These are phyloP conservation scores for Lindgomyces ingoldianus DNA, from an alignment of 495 filamentous ascomycete genomes.

Conservation along the genomic window DNA sequence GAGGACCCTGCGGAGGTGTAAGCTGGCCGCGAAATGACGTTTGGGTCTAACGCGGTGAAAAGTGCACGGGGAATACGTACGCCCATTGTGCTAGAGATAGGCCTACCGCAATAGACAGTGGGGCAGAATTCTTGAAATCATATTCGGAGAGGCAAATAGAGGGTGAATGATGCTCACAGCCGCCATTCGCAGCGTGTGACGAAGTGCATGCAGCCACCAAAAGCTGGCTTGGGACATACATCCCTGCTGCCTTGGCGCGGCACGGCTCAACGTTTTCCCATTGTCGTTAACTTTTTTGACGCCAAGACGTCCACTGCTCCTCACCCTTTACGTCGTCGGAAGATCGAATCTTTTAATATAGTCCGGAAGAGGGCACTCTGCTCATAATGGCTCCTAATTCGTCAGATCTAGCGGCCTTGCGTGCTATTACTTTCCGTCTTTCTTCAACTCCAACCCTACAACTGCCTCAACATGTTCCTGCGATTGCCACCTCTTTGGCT, in stretches of 20 bases:
- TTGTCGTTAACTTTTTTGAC: slow-evolving; percentile 12
- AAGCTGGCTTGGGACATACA: neutral
- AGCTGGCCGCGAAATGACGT: slow-evolving; percentile 35
- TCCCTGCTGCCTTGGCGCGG: slow-evolving; percentile 9
- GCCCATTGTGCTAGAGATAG: slow-evolving; percentile 31
- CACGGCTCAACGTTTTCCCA: slow-evolving; percentile 7
- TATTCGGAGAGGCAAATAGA: slow-evolving; percentile 19
- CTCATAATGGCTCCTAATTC: slow-evolving; percentile 10
- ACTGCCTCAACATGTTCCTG: slow-evolving; percentile 40
- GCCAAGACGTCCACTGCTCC: neutral
- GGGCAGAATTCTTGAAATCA: slow-evolving; percentile 10
- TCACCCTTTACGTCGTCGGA: neutral
- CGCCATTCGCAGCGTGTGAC: neutral
- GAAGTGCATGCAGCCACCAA: neutral
- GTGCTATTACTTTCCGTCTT: slow-evolving; percentile 42
- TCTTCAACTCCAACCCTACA: slow-evolving; percentile 40
- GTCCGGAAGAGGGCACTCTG: neutral
- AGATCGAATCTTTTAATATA: neutral
- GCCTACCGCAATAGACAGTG: slow-evolving; percentile 22
- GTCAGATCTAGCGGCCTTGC: slow-evolving; percentile 31
- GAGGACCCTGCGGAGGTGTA: slow-evolving; percentile 15
- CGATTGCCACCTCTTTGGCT: slow-evolving; percentile 37
- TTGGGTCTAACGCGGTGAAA: neutral
- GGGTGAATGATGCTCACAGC: slow-evolving; percentile 2
- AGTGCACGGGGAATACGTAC: slow-evolving; percentile 16